Percentiles rank a stretch among this genome's conserved stretches.
These are phyloP conservation scores for Ceratocystis colombiana DNA, from an alignment of 2,329 filamentous ascomycete genomes.

Conservation along the genomic window DNA sequence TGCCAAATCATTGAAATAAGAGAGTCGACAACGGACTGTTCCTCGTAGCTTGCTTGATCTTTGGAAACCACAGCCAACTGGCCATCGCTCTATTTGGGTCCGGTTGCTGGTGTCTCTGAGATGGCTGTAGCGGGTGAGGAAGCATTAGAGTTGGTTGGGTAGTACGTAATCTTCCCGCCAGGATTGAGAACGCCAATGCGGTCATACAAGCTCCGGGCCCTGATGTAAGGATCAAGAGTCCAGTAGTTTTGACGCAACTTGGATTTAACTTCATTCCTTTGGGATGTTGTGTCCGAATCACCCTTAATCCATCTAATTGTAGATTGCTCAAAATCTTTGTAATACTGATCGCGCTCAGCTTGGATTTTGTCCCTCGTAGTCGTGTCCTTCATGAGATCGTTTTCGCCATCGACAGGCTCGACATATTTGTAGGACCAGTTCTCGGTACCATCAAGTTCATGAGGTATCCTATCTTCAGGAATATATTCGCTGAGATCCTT, in stretches of 20 bases:
- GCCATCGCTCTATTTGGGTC: conserved; percentile 1
- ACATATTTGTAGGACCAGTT: conserved; percentile 74
- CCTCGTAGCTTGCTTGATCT: not conserved
- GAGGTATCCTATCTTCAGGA: conserved; percentile 57
- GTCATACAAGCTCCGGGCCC: conserved; percentile 78
- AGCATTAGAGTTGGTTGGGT: conserved; percentile 35
- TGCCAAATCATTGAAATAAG: conserved; percentile 4
- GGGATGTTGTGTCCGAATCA: conserved; percentile 42
- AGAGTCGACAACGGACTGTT: not conserved
- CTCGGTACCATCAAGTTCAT: conserved; percentile 77
- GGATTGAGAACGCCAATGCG: conserved; percentile 60
- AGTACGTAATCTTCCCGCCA: conserved; percentile 62
- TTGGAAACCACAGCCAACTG: not conserved
- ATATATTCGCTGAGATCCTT: conserved; percentile 73
- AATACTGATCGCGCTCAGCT: conserved; percentile 52
- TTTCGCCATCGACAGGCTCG: conserved; percentile 67
- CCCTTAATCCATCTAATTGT: conserved; percentile 64
- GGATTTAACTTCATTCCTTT: conserved; percentile 52
- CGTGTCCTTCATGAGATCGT: conserved; percentile 59
- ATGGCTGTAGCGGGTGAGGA: conserved; percentile 27
- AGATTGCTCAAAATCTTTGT: conserved; percentile 60
- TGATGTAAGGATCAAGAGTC: conserved; percentile 75
- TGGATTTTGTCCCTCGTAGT: conserved; percentile 54
- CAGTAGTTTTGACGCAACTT: conserved; percentile 69
- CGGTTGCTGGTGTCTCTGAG: conserved; percentile 21